Evolutionary conservation across 1,139 yeast species (phyloP), one percentile per base, ranked within the genome.

Genomic region (Kurtzmaniella natalensis): DNA sequence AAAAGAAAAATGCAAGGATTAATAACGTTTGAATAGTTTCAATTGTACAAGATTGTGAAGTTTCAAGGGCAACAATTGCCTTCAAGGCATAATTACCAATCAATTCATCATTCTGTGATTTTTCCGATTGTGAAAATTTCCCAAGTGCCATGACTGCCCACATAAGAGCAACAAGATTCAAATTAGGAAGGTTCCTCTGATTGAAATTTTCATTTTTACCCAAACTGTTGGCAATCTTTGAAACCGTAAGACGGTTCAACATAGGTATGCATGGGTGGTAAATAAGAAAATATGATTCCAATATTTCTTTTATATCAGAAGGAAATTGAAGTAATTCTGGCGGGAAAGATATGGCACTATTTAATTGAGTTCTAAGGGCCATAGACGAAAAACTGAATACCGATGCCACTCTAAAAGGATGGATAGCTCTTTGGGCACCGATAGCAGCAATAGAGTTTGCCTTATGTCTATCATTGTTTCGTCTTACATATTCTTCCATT

Each of bases 21-120:
- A 50, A 33, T 48, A 50, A 48, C 3, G 55, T 44, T 31, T 53
- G 58, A 21, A 51, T 51, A n/a, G 56, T 48, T 39, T 53, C 58
- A 15, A 52, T 50, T 3, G 57, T 52, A 4, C 56, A 42, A 1
- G 44, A 43, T 13, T 45, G 43, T n/a, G 57, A 51, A 29, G 45
- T 44, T 29, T 52, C 57, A 22, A 53, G 41, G 2, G 58, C 52
- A 38, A 47, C 39, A 7, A 48, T 48, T 3, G 56, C 50, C 35
- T 48, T 47, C 25, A 44, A 44, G 9, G 57, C 57, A 34, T 42
- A 51, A 3, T 28, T 32, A 8, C 35, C 36, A 3, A 48, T 37
- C n/a, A 34, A 11, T 10, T 11, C 18, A 13, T 37, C 28, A 24
- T 34, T 32, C 19, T 28, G 25, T 5, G 26, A 19, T n/a, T 23